A percentile compares a stretch with the other conserved stretches of the same genome.
phyloP scores from a whole-genome alignment of 2,329 filamentous ascomycete genomes.

The Trichoderma brevicompactum region DNA sequence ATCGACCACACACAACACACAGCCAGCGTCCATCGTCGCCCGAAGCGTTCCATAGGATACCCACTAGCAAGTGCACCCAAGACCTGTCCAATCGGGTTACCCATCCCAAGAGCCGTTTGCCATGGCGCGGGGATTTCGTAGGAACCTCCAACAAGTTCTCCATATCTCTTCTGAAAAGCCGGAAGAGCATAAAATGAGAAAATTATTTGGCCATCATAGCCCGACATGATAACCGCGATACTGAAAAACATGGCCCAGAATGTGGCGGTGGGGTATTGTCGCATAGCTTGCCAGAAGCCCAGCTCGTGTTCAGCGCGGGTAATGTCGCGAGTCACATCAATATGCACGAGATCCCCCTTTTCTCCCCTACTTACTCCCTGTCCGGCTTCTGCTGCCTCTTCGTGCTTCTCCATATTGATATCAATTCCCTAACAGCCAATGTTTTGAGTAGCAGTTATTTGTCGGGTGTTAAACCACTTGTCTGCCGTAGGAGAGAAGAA shows the following conservation, averaged over 20 bases:
- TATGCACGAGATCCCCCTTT: slow-evolving; percentile 26
- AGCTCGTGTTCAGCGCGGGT: slow-evolving; percentile 37
- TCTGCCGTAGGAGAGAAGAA: background rate
- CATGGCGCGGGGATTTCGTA: slow-evolving; percentile 52
- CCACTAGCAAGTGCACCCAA: slow-evolving; percentile 46
- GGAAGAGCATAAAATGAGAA: slow-evolving; percentile 46
- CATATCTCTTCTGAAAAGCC: slow-evolving; percentile 42
- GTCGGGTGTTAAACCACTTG: background rate
- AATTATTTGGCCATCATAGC: slow-evolving; percentile 45
- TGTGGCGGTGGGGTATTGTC: slow-evolving; percentile 46
- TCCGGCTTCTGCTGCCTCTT: background rate
- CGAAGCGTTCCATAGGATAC: slow-evolving; percentile 45
- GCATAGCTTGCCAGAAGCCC: slow-evolving; percentile 38
- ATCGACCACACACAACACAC: slow-evolving; percentile 52
- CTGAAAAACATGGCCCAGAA: slow-evolving; percentile 40
- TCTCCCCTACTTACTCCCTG: background rate
- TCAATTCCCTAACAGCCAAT: background rate
- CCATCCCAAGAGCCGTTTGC: slow-evolving; percentile 54
- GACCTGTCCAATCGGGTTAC: slow-evolving; percentile 52
- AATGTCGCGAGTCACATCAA: slow-evolving; percentile 34
- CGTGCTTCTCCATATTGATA: slow-evolving; percentile 14
- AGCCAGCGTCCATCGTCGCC: slow-evolving; percentile 52
- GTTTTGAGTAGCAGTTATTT: background rate
- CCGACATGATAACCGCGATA: slow-evolving; percentile 39
- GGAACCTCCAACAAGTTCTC: slow-evolving; percentile 43